Base-by-base conservation (phyloP, 306 rosid genomes). In the Macrotyloma uniflorum region DNA sequence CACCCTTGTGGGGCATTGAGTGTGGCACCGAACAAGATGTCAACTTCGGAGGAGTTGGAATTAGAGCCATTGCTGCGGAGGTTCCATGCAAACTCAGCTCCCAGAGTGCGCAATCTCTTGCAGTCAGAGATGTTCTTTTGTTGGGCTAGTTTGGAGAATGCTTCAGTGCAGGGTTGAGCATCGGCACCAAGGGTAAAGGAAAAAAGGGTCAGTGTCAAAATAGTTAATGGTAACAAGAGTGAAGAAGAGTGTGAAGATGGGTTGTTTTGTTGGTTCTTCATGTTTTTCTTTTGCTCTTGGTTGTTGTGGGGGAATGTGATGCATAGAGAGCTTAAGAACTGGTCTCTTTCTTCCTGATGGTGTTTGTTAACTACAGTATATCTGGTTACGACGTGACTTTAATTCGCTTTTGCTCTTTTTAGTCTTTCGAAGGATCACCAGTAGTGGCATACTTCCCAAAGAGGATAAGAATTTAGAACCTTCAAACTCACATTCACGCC, bases 51-150 rank as follows among this genome's bases (percentile, higher is more conserved):
- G 58, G 28, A 22, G 11, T 10, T 8, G n/a, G 1, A 1, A 2
- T 67, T 63, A 0, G 43, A 19, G 36, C 1, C 1, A 0, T 33
- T 64, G 11, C 2, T 6, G 63, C 30, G 33, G 14, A 6, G 79
- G 5, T 5, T 14, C 98, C 98, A 94, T 0, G 80, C 93, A 6
- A 94, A 83, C 72, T 89, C 89, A 0, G 95, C 96, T 6, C 61
- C 89, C 1, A 88, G 80, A 54, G 97, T 86, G 15, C 87, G 40
- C 58, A 94, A 70, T 46, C 9, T 79, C 71, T 83, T 88, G 92
- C 98, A 92, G 0, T 1, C 22, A 49, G 83, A 18, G 11, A 81
- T 16, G 80, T 77, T 86, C 16, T 1, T 57, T 0, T 3, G 0
- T 0, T 35, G 15, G 38, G 55, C 26, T 1, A 82, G 32, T 1